A percentile compares a stretch with the other conserved stretches of the same genome.
Conservation (phyloP, 1,139 yeast genomes). For the Debaryomyces udenii region DNA sequence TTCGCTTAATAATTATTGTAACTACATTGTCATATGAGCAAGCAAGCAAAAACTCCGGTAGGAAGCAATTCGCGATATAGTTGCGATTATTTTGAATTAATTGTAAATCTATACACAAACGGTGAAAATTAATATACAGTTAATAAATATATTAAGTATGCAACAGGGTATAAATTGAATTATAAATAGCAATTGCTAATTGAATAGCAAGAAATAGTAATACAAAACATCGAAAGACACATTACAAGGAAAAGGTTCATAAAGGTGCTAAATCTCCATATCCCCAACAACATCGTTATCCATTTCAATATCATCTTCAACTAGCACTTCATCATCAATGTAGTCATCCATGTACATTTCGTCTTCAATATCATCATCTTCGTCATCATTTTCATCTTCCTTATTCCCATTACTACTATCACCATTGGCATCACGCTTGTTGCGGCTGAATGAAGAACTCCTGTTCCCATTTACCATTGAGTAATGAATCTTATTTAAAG, state of each 20-base stretch:
- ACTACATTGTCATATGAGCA: too few species aligned
- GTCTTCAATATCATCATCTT: constrained; percentile 27
- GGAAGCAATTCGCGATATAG: too few species aligned
- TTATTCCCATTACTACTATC: constrained; percentile 25
- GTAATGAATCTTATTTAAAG: constrained; percentile 46
- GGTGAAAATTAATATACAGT: too few species aligned
- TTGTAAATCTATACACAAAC: too few species aligned
- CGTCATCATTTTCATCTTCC: constrained; percentile 26
- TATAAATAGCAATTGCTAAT: too few species aligned
- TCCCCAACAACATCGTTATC: constrained; percentile 40
- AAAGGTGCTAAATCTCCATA: constrained; percentile 28
- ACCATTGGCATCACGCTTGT: constrained; percentile 20
- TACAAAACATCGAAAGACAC: neutral
- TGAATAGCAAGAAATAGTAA: too few species aligned
- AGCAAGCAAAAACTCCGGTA: too few species aligned
- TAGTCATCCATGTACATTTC: constrained; percentile 26
- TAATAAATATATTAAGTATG: too few species aligned
- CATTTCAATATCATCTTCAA: constrained; percentile 30
- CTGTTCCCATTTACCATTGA: constrained; percentile 34
- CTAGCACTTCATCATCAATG: constrained; percentile 31
- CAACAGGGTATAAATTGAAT: too few species aligned
- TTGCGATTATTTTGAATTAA: too few species aligned
- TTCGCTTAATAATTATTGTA: too few species aligned
- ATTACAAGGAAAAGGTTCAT: neutral
- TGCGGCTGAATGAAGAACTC: constrained; percentile 19